These are phyloP conservation scores for Endoconidiophora laricicola DNA, from an alignment of 2,329 filamentous ascomycete species.

Conservation along the genomic window DNA sequence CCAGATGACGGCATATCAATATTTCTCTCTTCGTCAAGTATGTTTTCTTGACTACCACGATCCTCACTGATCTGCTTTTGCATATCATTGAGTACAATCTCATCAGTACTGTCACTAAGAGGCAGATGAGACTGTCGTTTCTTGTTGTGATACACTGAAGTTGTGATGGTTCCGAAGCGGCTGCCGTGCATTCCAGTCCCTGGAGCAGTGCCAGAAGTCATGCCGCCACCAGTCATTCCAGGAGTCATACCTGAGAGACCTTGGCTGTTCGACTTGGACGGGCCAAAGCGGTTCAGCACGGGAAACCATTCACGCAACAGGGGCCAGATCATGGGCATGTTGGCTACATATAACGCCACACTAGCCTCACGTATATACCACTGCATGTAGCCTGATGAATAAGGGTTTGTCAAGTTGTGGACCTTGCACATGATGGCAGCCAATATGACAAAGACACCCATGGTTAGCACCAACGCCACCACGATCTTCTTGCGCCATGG, in stretches of 20 bases:
- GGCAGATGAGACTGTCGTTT: slow-evolving; percentile 4
- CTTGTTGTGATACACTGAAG: slow-evolving; percentile 10
- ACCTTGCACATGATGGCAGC: slow-evolving; percentile 31
- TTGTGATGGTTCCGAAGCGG: slow-evolving; percentile 9
- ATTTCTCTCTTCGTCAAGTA: slow-evolving; percentile 5
- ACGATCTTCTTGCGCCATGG: slow-evolving; percentile 34
- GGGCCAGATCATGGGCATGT: slow-evolving; percentile 28
- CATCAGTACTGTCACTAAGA: slow-evolving; percentile 6
- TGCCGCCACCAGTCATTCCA: background rate
- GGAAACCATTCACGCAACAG: slow-evolving; percentile 22
- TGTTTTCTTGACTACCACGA: slow-evolving; percentile 2
- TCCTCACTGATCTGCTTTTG: background rate
- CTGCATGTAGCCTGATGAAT: slow-evolving; percentile 24
- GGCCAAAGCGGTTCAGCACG: slow-evolving; percentile 11
- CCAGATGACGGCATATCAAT: background rate
- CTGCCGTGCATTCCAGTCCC: slow-evolving; percentile 8
- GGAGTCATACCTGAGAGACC: slow-evolving; percentile 3
- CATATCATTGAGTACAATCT: slow-evolving; percentile 7
- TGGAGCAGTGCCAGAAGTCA: background rate
- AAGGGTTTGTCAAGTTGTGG: slow-evolving; percentile 26
- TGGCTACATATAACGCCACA: slow-evolving; percentile 28
- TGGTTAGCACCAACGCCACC: slow-evolving; percentile 28
- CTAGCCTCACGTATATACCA: slow-evolving; percentile 32
- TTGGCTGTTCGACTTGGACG: slow-evolving; percentile 6
- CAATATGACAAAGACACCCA: slow-evolving; percentile 32